A percentile compares a stretch with the other conserved stretches of the same genome.
Evolutionary conservation across 768 basidiomycete genomes (phyloP).

Genomic region (Suillus subalutaceus): DNA sequence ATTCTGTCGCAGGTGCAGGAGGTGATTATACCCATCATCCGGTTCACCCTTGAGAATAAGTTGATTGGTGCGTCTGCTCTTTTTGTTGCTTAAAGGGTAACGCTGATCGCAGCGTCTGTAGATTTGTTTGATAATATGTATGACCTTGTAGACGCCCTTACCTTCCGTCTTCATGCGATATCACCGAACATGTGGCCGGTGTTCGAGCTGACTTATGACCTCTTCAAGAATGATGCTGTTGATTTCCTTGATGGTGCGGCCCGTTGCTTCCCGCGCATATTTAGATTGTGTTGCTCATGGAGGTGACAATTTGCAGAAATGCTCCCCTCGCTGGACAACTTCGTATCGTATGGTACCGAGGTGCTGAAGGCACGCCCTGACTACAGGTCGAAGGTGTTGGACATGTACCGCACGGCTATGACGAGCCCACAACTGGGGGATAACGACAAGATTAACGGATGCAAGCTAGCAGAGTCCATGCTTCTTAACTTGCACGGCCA

Average conservation of each 20-base stretch:
- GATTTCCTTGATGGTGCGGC: slow-evolving; percentile 83
- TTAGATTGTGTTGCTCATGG: background rate
- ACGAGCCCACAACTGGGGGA: slow-evolving; percentile 76
- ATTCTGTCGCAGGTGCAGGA: slow-evolving; percentile 82
- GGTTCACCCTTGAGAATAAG: slow-evolving; percentile 76
- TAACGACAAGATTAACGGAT: slow-evolving; percentile 81
- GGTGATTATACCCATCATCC: slow-evolving; percentile 76
- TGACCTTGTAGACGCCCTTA: slow-evolving; percentile 81
- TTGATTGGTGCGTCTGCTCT: slow-evolving; percentile 59
- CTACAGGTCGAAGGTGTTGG: slow-evolving; percentile 79
- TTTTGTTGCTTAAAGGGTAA: background rate
- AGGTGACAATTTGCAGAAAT: slow-evolving; percentile 58
- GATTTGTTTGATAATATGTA: slow-evolving; percentile 89
- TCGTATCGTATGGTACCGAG: slow-evolving; percentile 81
- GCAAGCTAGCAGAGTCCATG: slow-evolving; percentile 82
- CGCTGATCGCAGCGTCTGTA: slow-evolving; percentile 26
- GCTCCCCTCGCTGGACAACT: slow-evolving; percentile 87
- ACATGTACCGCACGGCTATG: slow-evolving; percentile 81
- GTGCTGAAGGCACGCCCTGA: slow-evolving; percentile 71
- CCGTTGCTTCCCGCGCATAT: background rate
- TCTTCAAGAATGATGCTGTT: slow-evolving; percentile 82
- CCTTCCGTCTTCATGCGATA: slow-evolving; percentile 77
- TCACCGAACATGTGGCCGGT: slow-evolving; percentile 86
- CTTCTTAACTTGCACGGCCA: slow-evolving; percentile 78
- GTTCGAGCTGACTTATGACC: slow-evolving; percentile 78